Evolutionary conservation across 2,329 filamentous ascomycete genomes (phyloP), one percentile per base, ranked within the genome.

Genomic region (Pseudohalonectria lignicola): DNA sequence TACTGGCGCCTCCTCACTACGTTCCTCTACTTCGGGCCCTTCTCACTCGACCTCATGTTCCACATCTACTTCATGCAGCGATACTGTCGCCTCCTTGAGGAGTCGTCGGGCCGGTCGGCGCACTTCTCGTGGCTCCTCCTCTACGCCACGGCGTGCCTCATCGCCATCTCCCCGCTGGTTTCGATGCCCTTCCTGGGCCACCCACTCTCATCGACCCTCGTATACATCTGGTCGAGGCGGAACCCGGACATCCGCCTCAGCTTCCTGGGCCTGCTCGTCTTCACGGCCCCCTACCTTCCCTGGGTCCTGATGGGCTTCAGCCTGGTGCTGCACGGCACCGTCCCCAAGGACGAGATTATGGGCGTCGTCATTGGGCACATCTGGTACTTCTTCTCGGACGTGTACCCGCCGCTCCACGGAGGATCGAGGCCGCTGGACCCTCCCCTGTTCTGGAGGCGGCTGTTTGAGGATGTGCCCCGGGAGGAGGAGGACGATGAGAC

Each of bases 31-130:
- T 96, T 96, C 55, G 92, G 92, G 3, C 88, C 90, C 2, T 78
- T 96, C 47, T 92, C 82, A 21, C 76, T 98, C 54, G 92, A 96
- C 58, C 79, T 98, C 30, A 72, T 96, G 49, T 96, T 95, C 68
- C 90, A 96, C 60, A 84, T 96, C 58, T 98, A 95, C 73, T 98
- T 98, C 64, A 80, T 95, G 41, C 88, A 95, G 57, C 83, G 92
- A 41, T 98, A 98, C 61, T 88, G 90, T 6, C 83, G 92, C 36
- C 82, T 96, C 31, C 76, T 98, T 34, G 92, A 98, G 62, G 90
- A 96, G 61, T 87, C 86, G 1, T 87, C 87, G n/a, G 86, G 87
- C 30, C 78, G 85, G 31, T 93, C 86, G 4, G 92, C 92, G 3
- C 82, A 93, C 54, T 98, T 95, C 66, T 87, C 87, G 5, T 98